Evolutionary conservation across 768 basidiomycete species (phyloP).

Genomic region (Lyophyllum semitale): DNA sequence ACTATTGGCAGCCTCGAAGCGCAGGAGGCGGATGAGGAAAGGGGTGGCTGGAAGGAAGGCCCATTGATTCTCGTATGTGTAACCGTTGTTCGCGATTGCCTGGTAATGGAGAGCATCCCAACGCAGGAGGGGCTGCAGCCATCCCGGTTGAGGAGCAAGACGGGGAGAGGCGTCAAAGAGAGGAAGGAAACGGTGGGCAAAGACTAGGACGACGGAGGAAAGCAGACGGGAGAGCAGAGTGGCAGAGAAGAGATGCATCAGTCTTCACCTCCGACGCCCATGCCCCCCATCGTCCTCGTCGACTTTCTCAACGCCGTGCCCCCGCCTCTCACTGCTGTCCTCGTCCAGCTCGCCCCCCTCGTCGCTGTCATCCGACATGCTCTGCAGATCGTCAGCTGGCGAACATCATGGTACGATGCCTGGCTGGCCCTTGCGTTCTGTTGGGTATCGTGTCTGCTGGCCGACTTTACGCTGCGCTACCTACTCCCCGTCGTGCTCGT

Average conservation of each 20-base stretch:
- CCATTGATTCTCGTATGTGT: slow-evolving; percentile 77
- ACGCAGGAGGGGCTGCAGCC: slow-evolving; percentile 47
- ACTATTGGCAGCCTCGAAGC: slow-evolving; percentile 21
- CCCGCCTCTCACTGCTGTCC: slow-evolving; percentile 56
- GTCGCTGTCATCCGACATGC: slow-evolving; percentile 44
- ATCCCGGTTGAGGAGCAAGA: slow-evolving; percentile 21
- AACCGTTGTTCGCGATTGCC: slow-evolving; percentile 59
- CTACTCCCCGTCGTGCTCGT: slow-evolving; percentile 13
- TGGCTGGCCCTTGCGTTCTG: slow-evolving; percentile 69
- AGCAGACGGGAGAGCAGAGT: slow-evolving; percentile 21
- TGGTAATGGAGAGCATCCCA: slow-evolving; percentile 91
- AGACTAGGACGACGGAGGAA: slow-evolving; percentile 25
- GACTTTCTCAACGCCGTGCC: slow-evolving; percentile 64
- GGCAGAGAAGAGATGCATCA: slow-evolving; percentile 15
- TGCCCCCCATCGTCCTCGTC: slow-evolving; percentile 11
- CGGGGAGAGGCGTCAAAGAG: slow-evolving; percentile 41
- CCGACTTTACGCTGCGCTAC: slow-evolving; percentile 48
- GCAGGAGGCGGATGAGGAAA: slow-evolving; percentile 44
- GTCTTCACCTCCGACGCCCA: slow-evolving; percentile 1
- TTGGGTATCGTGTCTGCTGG: slow-evolving; percentile 77
- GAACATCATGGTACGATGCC: slow-evolving; percentile 56
- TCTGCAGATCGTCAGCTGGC: slow-evolving; percentile 61
- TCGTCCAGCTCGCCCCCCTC: slow-evolving; percentile 62
- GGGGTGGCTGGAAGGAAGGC: slow-evolving; percentile 84
- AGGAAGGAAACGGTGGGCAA: slow-evolving; percentile 28